These are phyloP conservation scores for Ustilago trichophora DNA, from an alignment of 1,284 basidiomycete genomes.

Conservation along the genomic window DNA sequence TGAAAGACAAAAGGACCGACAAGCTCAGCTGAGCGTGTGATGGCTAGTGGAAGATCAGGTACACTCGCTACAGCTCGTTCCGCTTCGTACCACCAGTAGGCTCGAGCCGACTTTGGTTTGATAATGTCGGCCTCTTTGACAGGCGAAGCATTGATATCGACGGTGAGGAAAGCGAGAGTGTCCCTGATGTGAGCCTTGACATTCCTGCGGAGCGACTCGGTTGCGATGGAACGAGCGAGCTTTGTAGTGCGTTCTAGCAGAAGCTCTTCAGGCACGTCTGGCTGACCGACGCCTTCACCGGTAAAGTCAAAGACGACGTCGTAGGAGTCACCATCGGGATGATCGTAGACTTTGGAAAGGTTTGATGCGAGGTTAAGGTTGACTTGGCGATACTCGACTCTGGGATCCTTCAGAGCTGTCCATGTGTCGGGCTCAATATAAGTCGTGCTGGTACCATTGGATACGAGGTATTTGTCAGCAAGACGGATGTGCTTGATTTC, in stretches of 20 bases:
- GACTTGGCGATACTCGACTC: conserved; percentile 53
- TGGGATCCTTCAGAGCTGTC: conserved; percentile 37
- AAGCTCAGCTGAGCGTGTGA: conserved; percentile 47
- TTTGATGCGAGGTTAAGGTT: conserved; percentile 38
- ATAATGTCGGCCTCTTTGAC: conserved; percentile 32
- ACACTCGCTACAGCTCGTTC: conserved; percentile 49
- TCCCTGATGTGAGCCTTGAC: conserved; percentile 54
- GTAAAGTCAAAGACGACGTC: conserved; percentile 57
- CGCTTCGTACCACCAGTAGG: conserved; percentile 56
- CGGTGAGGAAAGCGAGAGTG: conserved; percentile 40
- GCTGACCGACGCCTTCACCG: conserved; percentile 40
- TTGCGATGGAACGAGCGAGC: conserved; percentile 38
- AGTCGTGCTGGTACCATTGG: conserved; percentile 26
- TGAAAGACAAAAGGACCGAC: conserved; percentile 43
- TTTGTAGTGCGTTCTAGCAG: conserved; percentile 50
- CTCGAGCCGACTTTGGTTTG: conserved; percentile 29
- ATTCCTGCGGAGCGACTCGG: conserved; percentile 15
- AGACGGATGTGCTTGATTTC: conserved; percentile 45
- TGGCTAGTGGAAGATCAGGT: conserved; percentile 37
- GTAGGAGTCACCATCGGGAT: conserved; percentile 30
- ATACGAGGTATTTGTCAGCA: conserved; percentile 52
- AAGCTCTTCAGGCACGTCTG: conserved; percentile 38
- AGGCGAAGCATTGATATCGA: conserved; percentile 30
- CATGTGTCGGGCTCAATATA: conserved; percentile 42
- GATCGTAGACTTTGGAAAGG: conserved; percentile 29